Base-by-base conservation (phyloP, 1,139 yeast genomes). In the Suhomyces yuchorum region DNA sequence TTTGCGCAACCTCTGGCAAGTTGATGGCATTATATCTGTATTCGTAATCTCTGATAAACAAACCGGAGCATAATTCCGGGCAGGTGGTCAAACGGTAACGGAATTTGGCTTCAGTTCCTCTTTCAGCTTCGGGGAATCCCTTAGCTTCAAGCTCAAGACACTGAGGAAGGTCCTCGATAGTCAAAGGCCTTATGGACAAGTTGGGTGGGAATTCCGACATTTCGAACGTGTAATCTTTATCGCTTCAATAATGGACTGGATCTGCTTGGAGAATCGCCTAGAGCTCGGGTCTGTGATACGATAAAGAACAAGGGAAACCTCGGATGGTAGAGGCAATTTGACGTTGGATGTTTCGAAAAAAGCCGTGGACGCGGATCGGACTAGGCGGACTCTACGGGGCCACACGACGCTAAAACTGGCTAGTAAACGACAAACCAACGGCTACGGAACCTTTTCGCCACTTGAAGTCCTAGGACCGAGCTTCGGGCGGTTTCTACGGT, bases 1-100 rank as follows among this genome's bases (percentile, higher is more conserved):
- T 57, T 19, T 67, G 70, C 14, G 79, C 78, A 9, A 71, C 75
- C 26, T 68, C 71, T 1, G 80, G 79, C 55, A 73, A 66, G 57
- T 76, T 77, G 53, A 75, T 70, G 35, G 76, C 73, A 55, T 68
- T 75, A 63, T 67, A 76, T 59, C 65, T 68, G 56, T 67, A 63
- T 26, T 63, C 67, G 66, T 84, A 88, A 50, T 82, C 84, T 62
- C 97, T 79, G 44, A 87, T 75, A 60, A 92, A 92, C 51, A 93
- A 75, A 1, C 98, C 98, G 4, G 92, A 82, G 56, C 95, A 84
- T 52, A 93, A 78, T 65, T 93, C 99, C 9, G 98, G 98, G 64
- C 97, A 91, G 3, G 75, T 82, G 2, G 79, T 77, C 55, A 93
- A 74, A 57, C 97, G 77, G 70, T 88, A 92, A 54, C 71, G 70